A percentile compares a stretch with the other conserved stretches of the same genome.
Conservation (phyloP, 768 basidiomycete species). For the Tricholoma matsutake region DNA sequence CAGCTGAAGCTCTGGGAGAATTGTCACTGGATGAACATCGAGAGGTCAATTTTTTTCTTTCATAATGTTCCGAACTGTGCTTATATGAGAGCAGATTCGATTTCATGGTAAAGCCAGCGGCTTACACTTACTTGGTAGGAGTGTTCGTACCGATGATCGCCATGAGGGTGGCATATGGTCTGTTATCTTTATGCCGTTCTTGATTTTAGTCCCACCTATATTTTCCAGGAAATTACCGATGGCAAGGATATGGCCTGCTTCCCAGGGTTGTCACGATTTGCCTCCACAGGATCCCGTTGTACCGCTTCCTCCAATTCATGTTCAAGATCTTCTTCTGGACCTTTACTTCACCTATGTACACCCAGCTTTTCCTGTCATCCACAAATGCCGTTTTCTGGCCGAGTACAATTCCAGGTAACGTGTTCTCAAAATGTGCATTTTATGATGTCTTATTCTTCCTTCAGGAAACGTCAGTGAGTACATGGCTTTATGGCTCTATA, state of each 20-base stretch:
- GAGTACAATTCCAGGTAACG: constrained; percentile 56
- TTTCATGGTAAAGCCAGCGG: constrained; percentile 82
- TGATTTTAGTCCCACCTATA: constrained; percentile 14
- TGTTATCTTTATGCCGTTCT: constrained; percentile 18
- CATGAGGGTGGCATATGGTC: constrained; percentile 70
- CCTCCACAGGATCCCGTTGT: constrained; percentile 44
- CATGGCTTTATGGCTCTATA: background rate
- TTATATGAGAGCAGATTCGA: constrained; percentile 53
- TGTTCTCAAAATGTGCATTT: background rate
- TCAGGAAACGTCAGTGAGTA: constrained; percentile 19
- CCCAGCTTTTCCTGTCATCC: constrained; percentile 79
- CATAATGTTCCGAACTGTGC: background rate
- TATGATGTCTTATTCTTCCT: background rate
- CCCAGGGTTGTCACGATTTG: constrained; percentile 40
- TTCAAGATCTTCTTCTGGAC: constrained; percentile 67
- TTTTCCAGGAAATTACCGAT: constrained; percentile 61
- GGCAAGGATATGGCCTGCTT: constrained; percentile 71
- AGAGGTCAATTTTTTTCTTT: constrained; percentile 49
- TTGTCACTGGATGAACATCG: constrained; percentile 74
- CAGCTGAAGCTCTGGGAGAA: constrained; percentile 61
- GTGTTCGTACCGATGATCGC: constrained; percentile 62
- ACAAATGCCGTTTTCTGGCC: constrained; percentile 64
- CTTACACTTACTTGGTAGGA: constrained; percentile 67
- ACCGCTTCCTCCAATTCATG: constrained; percentile 54
- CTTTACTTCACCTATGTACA: constrained; percentile 85